A percentile compares a stretch with the other conserved stretches of the same genome.
Conservation (phyloP, 306 rosid species). For the Medicago truncatula region MtrunA17r5.0-ANR NC_053044.1:39180001-39180500, state of each 20-base stretch:
- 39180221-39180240: slow-evolving; percentile 63
- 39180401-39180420: slow-evolving; percentile 58
- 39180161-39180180: slow-evolving; percentile 59
- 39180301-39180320: slow-evolving; percentile 78
- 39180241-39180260: slow-evolving; percentile 72
- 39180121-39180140: slow-evolving; percentile 47
- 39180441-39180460: slow-evolving; percentile 17
- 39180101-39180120: slow-evolving; percentile 47
- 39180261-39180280: slow-evolving; percentile 58
- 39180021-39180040: slow-evolving; percentile 84
- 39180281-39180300: slow-evolving; percentile 58
- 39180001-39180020: not conserved
- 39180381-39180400: slow-evolving; percentile 70
- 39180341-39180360: slow-evolving; percentile 58
- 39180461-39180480: not conserved
- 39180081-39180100: slow-evolving; percentile 51
- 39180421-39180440: slow-evolving; percentile 58
- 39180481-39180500: slow-evolving; percentile 1
- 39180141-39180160: slow-evolving; percentile 42
- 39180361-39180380: slow-evolving; percentile 67
- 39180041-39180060: slow-evolving; percentile 55
- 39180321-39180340: slow-evolving; percentile 73
- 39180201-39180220: slow-evolving; percentile 27
- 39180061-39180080: slow-evolving; percentile 38
- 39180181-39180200: slow-evolving; percentile 46